Conservation (phyloP, 306 rosid genomes). For the Ochetophila trinervis region DNA sequence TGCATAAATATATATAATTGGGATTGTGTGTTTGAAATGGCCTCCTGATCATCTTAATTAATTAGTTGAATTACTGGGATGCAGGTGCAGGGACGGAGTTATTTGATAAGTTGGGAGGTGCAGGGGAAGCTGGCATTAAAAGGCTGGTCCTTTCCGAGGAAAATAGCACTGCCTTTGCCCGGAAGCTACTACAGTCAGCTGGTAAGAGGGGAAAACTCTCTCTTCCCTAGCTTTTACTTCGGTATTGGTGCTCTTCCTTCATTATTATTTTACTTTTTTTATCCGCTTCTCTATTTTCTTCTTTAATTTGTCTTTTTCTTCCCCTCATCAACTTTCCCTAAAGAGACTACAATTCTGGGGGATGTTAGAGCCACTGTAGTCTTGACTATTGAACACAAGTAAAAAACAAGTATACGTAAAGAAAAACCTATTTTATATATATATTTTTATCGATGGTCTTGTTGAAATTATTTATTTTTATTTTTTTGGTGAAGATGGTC, state of each 20-base stretch:
- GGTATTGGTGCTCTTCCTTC: neutral
- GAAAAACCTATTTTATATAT: too few relatives aligned
- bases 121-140: conserved; percentile 21
- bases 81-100: conserved; percentile 19
- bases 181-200: conserved; percentile 43
- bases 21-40: neutral
- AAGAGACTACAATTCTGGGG: neutral
- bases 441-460: too few relatives aligned
- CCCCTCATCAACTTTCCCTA: neutral
- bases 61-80: neutral
- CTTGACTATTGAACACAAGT: neutral
- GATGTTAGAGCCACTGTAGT: neutral
- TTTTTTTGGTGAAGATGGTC: too few relatives aligned
- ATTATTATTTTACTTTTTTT: neutral
- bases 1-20: neutral
- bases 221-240: neutral
- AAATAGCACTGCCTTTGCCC: conserved; percentile 7
- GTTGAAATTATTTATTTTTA: too few relatives aligned
- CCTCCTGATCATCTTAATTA: too few relatives aligned
- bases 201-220: conserved; percentile 8
- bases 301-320: neutral
- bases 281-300: neutral
- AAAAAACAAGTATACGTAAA: too few relatives aligned
- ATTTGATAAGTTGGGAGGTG: conserved; percentile 6
- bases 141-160: conserved; percentile 21